Evolutionary conservation across 129 eudicot species (phyloP).

Genomic region (Chrysanthemum lavandulifolium): DNA sequence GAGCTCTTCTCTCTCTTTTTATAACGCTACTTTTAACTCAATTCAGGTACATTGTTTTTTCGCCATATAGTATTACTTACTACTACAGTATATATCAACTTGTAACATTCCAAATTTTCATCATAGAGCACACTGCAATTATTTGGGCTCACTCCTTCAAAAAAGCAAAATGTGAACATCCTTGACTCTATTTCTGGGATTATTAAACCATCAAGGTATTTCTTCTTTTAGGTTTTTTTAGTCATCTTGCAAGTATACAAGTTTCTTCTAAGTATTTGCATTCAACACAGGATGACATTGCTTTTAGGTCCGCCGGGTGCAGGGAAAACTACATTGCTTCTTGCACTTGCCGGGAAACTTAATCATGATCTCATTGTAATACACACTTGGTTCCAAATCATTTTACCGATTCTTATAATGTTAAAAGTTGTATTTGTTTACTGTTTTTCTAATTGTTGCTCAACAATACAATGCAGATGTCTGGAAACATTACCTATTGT

Average conservation of each 20-base stretch:
- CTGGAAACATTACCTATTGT: conserved; percentile 41
- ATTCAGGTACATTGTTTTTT: conserved; percentile 25
- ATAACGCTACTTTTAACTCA: conserved; percentile 27
- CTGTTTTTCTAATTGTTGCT: neutral
- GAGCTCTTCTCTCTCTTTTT: conserved; percentile 38
- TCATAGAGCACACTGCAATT: conserved; percentile 11
- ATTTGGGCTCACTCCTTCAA: conserved; percentile 15
- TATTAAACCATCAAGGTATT: conserved; percentile 24
- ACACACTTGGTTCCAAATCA: neutral
- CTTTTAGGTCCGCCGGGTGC: conserved; percentile 60
- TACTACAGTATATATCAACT: neutral
- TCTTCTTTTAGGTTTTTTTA: neutral
- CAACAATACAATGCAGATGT: conserved; percentile 19
- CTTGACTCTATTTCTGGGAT: conserved; percentile 21
- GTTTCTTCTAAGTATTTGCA: neutral
- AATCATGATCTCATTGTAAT: conserved; percentile 33
- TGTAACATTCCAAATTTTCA: neutral
- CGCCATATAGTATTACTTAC: neutral
- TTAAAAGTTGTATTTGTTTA: neutral
- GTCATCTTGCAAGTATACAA: neutral
- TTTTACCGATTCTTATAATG: neutral
- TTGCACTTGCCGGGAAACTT: conserved; percentile 51
- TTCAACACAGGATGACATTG: conserved; percentile 41
- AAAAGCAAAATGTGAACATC: conserved; percentile 25
- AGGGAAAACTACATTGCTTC: conserved; percentile 50